Conservation (phyloP, 306 rosid species). For the Cucumis sativus region Cucumber_9930_V3 NC_026659.2:1451001-1451500, state of each 20-base stretch:
- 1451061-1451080: slow-evolving; percentile 61
- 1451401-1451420: not conserved
- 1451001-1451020: not conserved
- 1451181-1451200: not conserved
- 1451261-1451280: not conserved
- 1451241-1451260: not conserved
- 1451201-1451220: not conserved
- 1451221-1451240: not conserved
- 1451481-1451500: not conserved
- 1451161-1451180: not conserved
- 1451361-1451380: not conserved
- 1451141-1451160: slow-evolving; percentile 32
- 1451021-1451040: slow-evolving; percentile 3
- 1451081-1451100: slow-evolving; percentile 50
- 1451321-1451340: not conserved
- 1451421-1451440: not conserved
- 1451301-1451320: not conserved
- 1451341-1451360: not conserved
- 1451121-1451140: slow-evolving; percentile 43
- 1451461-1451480: not conserved
- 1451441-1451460: not conserved
- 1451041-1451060: slow-evolving; percentile 21
- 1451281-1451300: not conserved
- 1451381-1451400: not conserved
- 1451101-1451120: slow-evolving; percentile 24